phyloP scores from a whole-genome alignment of 2,329 filamentous ascomycete species.

The Verticillium dahliae region DNA sequence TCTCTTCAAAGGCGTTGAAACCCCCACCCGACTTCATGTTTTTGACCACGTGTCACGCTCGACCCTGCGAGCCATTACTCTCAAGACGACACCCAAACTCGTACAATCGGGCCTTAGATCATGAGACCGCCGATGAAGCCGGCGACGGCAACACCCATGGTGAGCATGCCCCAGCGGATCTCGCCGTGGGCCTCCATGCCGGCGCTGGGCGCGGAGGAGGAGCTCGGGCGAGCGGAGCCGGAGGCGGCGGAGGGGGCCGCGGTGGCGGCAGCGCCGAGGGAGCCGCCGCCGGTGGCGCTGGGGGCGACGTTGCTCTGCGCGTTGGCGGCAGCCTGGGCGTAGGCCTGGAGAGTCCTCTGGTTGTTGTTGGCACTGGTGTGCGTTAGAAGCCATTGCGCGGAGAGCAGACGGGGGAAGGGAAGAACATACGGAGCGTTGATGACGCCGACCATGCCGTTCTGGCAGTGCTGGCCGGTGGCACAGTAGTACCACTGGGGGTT shows the following conservation, averaged over 20 bases:
- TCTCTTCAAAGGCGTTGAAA: neutral
- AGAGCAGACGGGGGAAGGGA: neutral
- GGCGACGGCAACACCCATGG: constrained; percentile 6
- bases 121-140: constrained; percentile 8
- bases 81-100: neutral
- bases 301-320: constrained; percentile 7
- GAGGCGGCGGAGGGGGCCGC: constrained; percentile 1
- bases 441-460: constrained; percentile 53
- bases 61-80: neutral
- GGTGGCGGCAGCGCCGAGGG: constrained; percentile 4
- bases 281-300: constrained; percentile 7
- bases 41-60: neutral
- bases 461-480: constrained; percentile 52
- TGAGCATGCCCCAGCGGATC: constrained; percentile 8
- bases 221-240: neutral
- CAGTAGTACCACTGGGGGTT: constrained; percentile 61
- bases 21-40: neutral
- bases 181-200: constrained; percentile 7
- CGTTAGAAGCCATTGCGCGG: neutral
- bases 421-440: constrained; percentile 9
- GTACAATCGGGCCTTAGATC: neutral
- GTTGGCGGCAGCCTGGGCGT: constrained; percentile 3
- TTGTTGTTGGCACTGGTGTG: neutral
- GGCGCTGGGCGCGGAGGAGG: constrained; percentile 2
- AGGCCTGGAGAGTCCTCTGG: constrained; percentile 4